A percentile compares a stretch with the other conserved stretches of the same genome.
Conservation (phyloP, 2,329 filamentous ascomycete genomes). For the Fusarium xylarioides region DNA sequence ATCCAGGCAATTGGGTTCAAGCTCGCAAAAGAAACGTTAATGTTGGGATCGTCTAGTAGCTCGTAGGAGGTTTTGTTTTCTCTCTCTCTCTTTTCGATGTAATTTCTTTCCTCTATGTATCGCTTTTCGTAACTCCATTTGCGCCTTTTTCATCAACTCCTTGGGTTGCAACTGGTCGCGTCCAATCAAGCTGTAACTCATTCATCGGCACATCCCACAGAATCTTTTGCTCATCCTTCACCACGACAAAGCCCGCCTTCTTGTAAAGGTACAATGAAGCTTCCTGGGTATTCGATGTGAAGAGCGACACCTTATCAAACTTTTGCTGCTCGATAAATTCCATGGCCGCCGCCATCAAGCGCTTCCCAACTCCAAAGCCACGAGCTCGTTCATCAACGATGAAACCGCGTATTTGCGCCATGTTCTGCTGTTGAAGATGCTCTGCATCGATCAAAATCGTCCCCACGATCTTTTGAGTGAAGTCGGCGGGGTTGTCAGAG, state of each 20-base stretch:
- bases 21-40: background rate
- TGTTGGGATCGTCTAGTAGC: background rate
- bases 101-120: background rate
- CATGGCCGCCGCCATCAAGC: conserved; percentile 9
- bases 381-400: conserved; percentile 27
- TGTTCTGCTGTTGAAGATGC: background rate
- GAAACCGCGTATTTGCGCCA: conserved; percentile 25
- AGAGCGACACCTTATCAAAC: conserved; percentile 17
- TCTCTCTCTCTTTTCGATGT: no score
- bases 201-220: conserved; percentile 21
- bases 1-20: background rate
- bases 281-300: background rate
- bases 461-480: conserved; percentile 20
- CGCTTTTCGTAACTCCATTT: background rate
- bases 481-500: background rate
- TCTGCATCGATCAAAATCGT: conserved; percentile 18
- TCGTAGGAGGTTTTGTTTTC: no score
- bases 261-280: conserved; percentile 8
- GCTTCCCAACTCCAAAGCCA: conserved; percentile 15
- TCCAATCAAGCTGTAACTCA: conserved; percentile 26
- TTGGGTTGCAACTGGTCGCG: background rate
- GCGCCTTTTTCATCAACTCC: background rate
- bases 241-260: conserved; percentile 5
- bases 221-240: conserved; percentile 10
- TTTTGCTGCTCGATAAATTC: conserved; percentile 7